A percentile compares a stretch with the other conserved stretches of the same genome.
Evolutionary conservation across 2,329 filamentous ascomycete genomes (phyloP).

Genomic region (Aureobasidium vineae): DNA sequence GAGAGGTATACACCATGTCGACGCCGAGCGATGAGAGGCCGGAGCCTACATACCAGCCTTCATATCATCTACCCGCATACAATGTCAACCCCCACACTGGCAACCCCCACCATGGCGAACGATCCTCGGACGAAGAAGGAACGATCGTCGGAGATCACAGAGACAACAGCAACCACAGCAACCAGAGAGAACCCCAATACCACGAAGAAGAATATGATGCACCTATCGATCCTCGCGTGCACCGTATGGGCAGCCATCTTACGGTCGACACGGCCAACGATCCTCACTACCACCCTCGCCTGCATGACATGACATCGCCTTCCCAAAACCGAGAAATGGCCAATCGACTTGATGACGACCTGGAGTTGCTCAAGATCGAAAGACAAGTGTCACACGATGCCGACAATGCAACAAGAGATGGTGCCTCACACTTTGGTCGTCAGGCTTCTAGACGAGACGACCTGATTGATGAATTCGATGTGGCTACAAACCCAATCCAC

Average conservation of each 20-base stretch:
- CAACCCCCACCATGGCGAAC: constrained; percentile 28
- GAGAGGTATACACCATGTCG: constrained; percentile 33
- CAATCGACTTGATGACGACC: constrained; percentile 62
- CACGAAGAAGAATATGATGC: constrained; percentile 10
- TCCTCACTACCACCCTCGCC: constrained; percentile 35
- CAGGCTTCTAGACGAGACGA: constrained; percentile 55
- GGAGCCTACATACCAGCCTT: constrained; percentile 37
- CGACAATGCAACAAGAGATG: constrained; percentile 41
- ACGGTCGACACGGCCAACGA: constrained; percentile 49
- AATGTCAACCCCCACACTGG: constrained; percentile 34
- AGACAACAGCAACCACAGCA: constrained; percentile 26
- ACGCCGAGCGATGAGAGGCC: constrained; percentile 39
- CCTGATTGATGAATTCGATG: constrained; percentile 64
- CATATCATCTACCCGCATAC: constrained; percentile 34
- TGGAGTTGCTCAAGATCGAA: constrained; percentile 64
- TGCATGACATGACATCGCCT: constrained; percentile 44
- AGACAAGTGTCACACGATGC: constrained; percentile 53
- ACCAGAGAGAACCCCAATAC: constrained; percentile 9
- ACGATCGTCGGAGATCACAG: constrained; percentile 38
- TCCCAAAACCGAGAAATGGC: constrained; percentile 60
- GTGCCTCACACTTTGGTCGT: constrained; percentile 49
- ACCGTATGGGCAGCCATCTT: constrained; percentile 43
- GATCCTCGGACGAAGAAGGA: constrained; percentile 39
- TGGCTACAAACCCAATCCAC: constrained; percentile 66
- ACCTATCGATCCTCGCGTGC: constrained; percentile 7